Percentiles rank a stretch among this genome's conserved stretches.
Evolutionary conservation across 2,329 filamentous ascomycete genomes (phyloP).

Genomic region (Orbilia blumenaviensis): DNA sequence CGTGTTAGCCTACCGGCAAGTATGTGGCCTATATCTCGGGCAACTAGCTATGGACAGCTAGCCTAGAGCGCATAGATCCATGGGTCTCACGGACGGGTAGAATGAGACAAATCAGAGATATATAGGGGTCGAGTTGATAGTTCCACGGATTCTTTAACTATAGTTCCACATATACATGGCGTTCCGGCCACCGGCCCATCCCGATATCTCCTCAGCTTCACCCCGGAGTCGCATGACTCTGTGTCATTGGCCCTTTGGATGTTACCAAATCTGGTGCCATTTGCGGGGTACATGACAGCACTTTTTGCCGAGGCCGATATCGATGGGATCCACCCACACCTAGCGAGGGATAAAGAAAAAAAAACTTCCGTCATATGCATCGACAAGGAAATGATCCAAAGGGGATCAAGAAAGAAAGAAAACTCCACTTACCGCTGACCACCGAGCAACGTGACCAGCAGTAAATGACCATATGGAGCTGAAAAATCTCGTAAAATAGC

Average conservation of each 20-base stretch:
- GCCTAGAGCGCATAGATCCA: too few species aligned
- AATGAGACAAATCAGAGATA: not conserved
- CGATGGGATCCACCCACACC: conserved; percentile 21
- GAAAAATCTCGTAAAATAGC: conserved; percentile 36
- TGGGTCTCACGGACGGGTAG: not conserved
- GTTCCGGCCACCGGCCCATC: conserved; percentile 8
- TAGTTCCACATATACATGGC: not conserved
- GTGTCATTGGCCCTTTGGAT: conserved; percentile 20
- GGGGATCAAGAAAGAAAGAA: conserved; percentile 1
- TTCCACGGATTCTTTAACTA: not conserved
- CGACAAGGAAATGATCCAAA: not conserved
- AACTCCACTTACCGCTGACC: conserved; percentile 53
- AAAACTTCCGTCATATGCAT: not conserved
- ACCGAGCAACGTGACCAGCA: conserved; percentile 44
- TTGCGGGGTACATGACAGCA: conserved; percentile 54
- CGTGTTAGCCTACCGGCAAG: too few species aligned
- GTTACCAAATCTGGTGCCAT: conserved; percentile 43
- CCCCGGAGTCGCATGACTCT: conserved; percentile 40
- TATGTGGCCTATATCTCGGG: too few species aligned
- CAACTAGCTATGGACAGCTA: too few species aligned
- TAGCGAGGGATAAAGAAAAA: not conserved
- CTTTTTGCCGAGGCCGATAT: conserved; percentile 45
- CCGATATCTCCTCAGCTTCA: conserved; percentile 24
- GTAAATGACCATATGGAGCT: not conserved
- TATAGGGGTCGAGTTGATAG: not conserved